These are phyloP conservation scores for Globisporangium ultimum DNA, from an alignment of 352 stramenopile species.

Conservation along the genomic window DNA sequence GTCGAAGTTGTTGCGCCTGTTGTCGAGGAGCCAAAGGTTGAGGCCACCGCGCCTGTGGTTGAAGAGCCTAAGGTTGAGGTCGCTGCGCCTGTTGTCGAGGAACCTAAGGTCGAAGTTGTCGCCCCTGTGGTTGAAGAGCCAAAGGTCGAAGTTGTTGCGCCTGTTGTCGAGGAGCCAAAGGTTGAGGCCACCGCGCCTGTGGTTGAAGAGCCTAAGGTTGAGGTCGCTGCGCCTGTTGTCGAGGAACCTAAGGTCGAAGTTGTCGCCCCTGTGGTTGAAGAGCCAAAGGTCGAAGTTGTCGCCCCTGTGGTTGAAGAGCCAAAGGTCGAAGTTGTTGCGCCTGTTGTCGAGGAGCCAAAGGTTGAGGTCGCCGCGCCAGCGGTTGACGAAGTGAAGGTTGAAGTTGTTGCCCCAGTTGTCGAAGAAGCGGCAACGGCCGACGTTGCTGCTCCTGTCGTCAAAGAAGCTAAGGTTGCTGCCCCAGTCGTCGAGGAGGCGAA, in stretches of 20 bases:
- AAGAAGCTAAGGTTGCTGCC: slow-evolving; percentile 2
- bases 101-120: background rate
- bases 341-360: background rate
- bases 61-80: background rate
- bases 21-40: no score
- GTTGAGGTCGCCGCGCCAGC: slow-evolving; percentile 2
- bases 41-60: no score
- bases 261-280: background rate
- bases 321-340: slow-evolving; percentile 7
- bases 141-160: no score
- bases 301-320: slow-evolving; percentile 7
- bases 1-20: no score
- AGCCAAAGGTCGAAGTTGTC: background rate
- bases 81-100: no score
- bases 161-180: no score
- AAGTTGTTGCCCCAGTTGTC: background rate
- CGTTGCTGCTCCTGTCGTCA: background rate
- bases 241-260: background rate
- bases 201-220: background rate
- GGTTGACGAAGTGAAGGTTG: slow-evolving; percentile 2
- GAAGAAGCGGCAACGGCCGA: background rate
- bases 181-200: slow-evolving; percentile 12
- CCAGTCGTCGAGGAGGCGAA: background rate
- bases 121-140: no score
- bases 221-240: background rate